Percentiles rank a stretch among this genome's conserved stretches.
Evolutionary conservation across 306 rosid genomes (phyloP).

Genomic region (Abrus precatorius): DNA sequence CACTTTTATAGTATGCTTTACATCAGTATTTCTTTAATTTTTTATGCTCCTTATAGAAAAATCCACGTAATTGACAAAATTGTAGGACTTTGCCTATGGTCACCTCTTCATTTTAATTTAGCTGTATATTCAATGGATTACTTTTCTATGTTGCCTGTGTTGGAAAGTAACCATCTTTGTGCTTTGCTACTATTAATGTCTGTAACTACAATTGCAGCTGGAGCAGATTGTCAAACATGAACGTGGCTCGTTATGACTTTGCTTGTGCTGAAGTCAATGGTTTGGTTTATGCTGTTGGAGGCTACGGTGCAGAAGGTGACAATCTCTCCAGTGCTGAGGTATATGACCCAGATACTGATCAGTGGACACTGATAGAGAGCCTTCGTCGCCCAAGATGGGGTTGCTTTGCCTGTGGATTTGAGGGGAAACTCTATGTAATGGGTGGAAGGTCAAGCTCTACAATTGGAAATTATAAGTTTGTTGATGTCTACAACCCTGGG

Average conservation of each 20-base stretch:
- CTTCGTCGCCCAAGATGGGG: slow-evolving; percentile 97
- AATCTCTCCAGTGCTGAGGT: slow-evolving; percentile 88
- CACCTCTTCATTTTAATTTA: neutral
- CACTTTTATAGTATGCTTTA: neutral
- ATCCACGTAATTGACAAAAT: neutral
- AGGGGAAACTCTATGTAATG: slow-evolving; percentile 94
- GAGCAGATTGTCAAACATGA: slow-evolving; percentile 76
- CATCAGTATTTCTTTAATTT: neutral
- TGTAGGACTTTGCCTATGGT: neutral
- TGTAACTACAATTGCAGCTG: slow-evolving; percentile 69
- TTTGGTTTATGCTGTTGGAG: slow-evolving; percentile 89
- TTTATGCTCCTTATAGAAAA: neutral
- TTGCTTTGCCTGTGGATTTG: slow-evolving; percentile 90
- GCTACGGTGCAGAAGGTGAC: slow-evolving; percentile 70
- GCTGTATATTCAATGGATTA: neutral
- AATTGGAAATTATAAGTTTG: slow-evolving; percentile 88
- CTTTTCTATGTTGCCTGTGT: neutral
- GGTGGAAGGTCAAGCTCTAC: slow-evolving; percentile 97
- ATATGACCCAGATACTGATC: slow-evolving; percentile 70
- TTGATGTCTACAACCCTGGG: slow-evolving; percentile 82
- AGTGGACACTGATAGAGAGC: slow-evolving; percentile 81
- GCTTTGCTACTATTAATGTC: neutral
- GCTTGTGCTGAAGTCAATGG: slow-evolving; percentile 91
- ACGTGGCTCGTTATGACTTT: slow-evolving; percentile 85
- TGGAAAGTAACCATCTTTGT: slow-evolving; percentile 4